Evolutionary conservation across 768 basidiomycete genomes (phyloP).

Genomic region (Russula abietina): DNA sequence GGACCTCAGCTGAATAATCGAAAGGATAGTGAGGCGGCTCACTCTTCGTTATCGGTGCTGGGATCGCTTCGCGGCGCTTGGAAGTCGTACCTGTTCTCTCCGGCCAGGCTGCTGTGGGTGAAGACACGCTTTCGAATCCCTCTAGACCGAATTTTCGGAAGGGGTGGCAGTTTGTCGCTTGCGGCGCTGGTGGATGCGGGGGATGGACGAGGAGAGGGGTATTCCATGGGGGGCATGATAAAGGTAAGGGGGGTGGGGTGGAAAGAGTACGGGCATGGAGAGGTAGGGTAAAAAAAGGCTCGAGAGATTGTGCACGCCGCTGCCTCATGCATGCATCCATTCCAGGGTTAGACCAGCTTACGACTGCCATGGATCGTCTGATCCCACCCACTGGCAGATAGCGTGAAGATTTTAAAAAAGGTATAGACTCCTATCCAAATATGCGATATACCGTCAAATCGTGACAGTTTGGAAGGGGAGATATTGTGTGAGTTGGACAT

Average conservation of each 20-base stretch:
- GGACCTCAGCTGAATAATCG: background rate
- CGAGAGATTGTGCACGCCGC: background rate
- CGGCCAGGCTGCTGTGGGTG: conserved; percentile 8
- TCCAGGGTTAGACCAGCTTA: background rate
- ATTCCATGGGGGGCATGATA: background rate
- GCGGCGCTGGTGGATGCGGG: background rate
- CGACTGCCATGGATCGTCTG: background rate
- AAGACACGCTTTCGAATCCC: background rate
- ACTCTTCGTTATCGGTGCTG: conserved; percentile 6
- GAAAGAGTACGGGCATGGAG: background rate
- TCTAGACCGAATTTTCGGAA: conserved; percentile 2
- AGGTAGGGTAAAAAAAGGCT: background rate
- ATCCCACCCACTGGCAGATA: background rate
- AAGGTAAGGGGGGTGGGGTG: background rate
- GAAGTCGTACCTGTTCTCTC: background rate
- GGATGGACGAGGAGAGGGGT: background rate
- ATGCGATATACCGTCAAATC: background rate
- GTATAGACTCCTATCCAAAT: background rate
- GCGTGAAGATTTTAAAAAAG: background rate
- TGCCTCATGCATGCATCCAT: conserved; percentile 10
- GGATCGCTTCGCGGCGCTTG: conserved; percentile 2
- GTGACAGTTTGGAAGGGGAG: background rate
- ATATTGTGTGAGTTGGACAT: too few relatives aligned
- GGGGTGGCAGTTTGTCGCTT: background rate
- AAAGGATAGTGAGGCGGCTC: background rate